Evolutionary conservation across 345 rosid genomes (phyloP).

Genomic region (Litchi chinensis): DNA sequence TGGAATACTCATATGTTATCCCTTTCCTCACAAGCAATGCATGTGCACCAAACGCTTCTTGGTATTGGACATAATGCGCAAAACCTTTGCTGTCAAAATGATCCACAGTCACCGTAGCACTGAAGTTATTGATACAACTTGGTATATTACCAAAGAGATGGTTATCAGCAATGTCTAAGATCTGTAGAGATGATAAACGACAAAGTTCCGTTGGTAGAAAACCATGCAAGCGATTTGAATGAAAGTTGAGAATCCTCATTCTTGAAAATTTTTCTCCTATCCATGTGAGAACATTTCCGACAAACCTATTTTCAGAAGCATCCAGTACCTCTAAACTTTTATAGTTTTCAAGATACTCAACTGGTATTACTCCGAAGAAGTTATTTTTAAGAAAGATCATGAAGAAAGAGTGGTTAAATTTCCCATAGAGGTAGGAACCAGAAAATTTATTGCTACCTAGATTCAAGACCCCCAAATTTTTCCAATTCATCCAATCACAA

Average conservation of each 20-base stretch:
- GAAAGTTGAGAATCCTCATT: slow-evolving; percentile 6
- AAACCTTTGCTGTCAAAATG: neutral
- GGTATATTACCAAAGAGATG: slow-evolving; percentile 14
- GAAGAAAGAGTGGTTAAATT: neutral
- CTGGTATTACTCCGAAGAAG: neutral
- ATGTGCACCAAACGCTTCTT: neutral
- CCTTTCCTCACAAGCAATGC: slow-evolving; percentile 2
- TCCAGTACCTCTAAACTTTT: neutral
- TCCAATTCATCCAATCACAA: slow-evolving; percentile 20
- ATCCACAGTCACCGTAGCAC: neutral
- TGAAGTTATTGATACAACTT: slow-evolving; percentile 9
- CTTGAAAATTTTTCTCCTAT: slow-evolving; percentile 10
- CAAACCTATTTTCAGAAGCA: neutral
- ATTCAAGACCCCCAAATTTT: neutral
- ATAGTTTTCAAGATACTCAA: neutral
- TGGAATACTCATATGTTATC: neutral
- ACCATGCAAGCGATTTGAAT: slow-evolving; percentile 28
- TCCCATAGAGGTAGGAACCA: slow-evolving; percentile 6
- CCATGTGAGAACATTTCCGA: slow-evolving; percentile 21
- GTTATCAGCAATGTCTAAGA: slow-evolving; percentile 22
- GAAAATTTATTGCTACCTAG: slow-evolving; percentile 12
- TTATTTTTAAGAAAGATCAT: neutral
- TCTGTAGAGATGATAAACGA: slow-evolving; percentile 3
- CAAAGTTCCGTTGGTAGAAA: slow-evolving; percentile 24
- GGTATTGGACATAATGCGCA: neutral